Percentiles rank a stretch among this genome's conserved stretches.
Evolutionary conservation across 2,329 filamentous ascomycete species (phyloP).

Genomic region (Trematosphaeria pertusa): DNA sequence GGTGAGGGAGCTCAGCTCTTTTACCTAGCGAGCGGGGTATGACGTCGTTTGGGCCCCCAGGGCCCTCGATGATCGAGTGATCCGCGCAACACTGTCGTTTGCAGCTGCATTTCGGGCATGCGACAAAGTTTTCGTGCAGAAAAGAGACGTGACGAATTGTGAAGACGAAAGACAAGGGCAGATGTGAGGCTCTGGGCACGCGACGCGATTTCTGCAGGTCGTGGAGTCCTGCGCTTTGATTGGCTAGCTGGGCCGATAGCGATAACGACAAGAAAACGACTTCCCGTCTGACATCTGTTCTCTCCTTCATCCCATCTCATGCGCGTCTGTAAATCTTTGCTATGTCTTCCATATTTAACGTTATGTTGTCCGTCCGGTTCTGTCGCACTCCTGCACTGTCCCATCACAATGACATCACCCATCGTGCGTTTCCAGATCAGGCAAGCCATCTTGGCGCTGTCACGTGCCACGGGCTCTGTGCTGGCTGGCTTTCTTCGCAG

Average conservation of each 20-base stretch:
- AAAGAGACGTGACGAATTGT: no score
- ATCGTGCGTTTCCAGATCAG: background rate
- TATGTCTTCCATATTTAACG: background rate
- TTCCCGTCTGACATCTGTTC: no score
- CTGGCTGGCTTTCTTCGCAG: slow-evolving; percentile 1
- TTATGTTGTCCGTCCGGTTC: background rate
- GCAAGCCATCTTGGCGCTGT: no score
- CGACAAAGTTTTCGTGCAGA: background rate
- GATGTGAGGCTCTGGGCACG: no score
- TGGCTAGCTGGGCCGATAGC: background rate
- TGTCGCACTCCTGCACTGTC: background rate
- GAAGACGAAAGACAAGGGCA: no score
- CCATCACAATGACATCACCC: background rate
- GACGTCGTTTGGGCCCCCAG: slow-evolving; percentile 1
- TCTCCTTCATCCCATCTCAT: no score
- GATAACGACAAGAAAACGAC: background rate
- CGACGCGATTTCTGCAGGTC: background rate
- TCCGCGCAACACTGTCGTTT: background rate
- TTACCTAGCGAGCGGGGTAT: slow-evolving; percentile 1
- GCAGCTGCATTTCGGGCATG: no score
- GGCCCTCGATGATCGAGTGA: slow-evolving; percentile 2
- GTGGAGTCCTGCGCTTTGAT: background rate
- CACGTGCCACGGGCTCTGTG: no score
- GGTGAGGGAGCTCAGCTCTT: background rate
- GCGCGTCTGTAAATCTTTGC: background rate